Percentiles rank a stretch among this genome's conserved stretches.
These are phyloP conservation scores for California macrophylla DNA, from an alignment of 441 rosid genomes.

Conservation along the genomic window DNA sequence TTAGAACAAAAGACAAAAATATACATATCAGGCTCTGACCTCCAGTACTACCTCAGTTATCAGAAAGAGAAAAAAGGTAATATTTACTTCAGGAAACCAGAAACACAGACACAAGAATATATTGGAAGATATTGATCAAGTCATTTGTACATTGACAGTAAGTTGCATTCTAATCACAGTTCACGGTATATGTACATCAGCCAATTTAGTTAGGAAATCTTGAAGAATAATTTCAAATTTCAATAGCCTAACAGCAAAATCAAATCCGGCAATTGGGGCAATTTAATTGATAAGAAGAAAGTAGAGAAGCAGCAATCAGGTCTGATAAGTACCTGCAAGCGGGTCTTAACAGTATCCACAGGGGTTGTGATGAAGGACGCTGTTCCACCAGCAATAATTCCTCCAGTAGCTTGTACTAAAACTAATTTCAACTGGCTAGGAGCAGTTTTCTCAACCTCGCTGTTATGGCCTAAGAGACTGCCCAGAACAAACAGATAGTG, in stretches of 20 bases:
- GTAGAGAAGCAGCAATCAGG: conserved; percentile 8
- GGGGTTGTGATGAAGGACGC: conserved; percentile 88
- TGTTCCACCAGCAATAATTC: conserved; percentile 80
- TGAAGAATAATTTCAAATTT: conserved; percentile 10
- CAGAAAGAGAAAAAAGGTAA: too few species aligned
- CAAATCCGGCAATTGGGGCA: neutral
- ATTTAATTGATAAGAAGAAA: neutral
- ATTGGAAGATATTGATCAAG: too few species aligned
- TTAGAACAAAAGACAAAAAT: too few species aligned
- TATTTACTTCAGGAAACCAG: too few species aligned
- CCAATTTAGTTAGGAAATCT: neutral
- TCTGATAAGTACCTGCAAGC: conserved; percentile 54
- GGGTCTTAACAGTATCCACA: conserved; percentile 83
- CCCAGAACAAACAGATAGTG: conserved; percentile 20
- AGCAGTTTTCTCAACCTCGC: conserved; percentile 29
- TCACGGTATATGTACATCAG: neutral
- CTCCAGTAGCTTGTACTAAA: conserved; percentile 75
- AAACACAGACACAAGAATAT: too few species aligned
- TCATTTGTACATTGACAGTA: too few species aligned
- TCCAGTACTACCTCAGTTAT: too few species aligned
- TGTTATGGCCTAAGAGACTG: conserved; percentile 54
- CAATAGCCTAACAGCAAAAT: conserved; percentile 5
- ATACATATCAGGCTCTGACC: too few species aligned
- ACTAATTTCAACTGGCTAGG: conserved; percentile 49
- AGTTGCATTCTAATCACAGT: too few species aligned